Percentiles rank a stretch among this genome's conserved stretches.
These are phyloP conservation scores for Kodamaea laetipori DNA, from an alignment of 805 yeast genomes.

Conservation along the genomic window DNA sequence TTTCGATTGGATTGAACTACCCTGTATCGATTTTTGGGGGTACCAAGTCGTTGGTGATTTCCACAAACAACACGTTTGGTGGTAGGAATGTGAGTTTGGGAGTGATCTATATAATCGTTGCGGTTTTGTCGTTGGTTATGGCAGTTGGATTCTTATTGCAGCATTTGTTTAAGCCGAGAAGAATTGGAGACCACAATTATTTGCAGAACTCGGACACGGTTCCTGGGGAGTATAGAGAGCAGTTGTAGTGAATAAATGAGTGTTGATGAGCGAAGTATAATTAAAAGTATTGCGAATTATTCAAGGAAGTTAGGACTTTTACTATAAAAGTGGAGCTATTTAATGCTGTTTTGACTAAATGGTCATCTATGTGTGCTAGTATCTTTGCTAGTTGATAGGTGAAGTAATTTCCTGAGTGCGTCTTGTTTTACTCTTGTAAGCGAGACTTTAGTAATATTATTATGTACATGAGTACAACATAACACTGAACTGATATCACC, in stretches of 20 bases:
- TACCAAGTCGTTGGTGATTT: conserved; percentile 76
- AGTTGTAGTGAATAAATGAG: conserved; percentile 16
- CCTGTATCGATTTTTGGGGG: conserved; percentile 87
- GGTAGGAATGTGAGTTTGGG: conserved; percentile 87
- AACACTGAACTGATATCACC: too few relatives aligned
- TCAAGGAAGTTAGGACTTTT: too few relatives aligned
- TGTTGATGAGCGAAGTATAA: not conserved
- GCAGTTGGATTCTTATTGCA: conserved; percentile 77
- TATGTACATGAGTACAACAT: too few relatives aligned
- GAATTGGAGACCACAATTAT: conserved; percentile 77
- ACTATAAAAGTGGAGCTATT: too few relatives aligned
- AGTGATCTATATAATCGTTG: conserved; percentile 80
- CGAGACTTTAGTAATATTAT: too few relatives aligned
- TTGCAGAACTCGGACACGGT: conserved; percentile 24
- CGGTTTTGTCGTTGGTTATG: conserved; percentile 70
- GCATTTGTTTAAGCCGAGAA: conserved; percentile 81
- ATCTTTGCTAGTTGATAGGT: too few relatives aligned
- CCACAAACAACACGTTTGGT: conserved; percentile 83
- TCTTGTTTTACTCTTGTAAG: too few relatives aligned
- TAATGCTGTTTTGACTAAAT: too few relatives aligned
- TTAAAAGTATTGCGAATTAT: too few relatives aligned
- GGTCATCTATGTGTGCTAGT: too few relatives aligned
- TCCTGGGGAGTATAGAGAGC: conserved; percentile 24
- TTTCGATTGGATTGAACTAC: conserved; percentile 72
- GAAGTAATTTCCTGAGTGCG: too few relatives aligned